Base-by-base conservation (phyloP, 345 rosid species). In the Brassica nigra region DNA sequence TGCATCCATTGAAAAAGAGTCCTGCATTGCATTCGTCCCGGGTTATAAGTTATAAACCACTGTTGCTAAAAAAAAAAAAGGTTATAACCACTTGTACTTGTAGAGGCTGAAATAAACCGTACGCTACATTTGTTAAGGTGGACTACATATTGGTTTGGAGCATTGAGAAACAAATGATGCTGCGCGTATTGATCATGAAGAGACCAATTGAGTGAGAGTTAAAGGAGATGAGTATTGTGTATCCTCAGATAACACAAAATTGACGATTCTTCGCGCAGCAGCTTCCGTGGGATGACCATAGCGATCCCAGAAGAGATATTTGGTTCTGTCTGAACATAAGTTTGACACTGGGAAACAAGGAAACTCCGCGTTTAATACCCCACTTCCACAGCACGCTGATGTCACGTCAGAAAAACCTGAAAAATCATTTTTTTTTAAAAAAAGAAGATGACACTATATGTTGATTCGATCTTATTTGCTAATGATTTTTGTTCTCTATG, bases 371-470 rank as follows among this genome's bases (percentile, higher is more conserved):
- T 78, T 92, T 68, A 92, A 76, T 5, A 57, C 55, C 2, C 97
- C 98, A 2, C 62, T 75, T 47, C 98, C 98, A 79, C 98, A 94
- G 39, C 98, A 91, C 0, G 97, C 97, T 5, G 89, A 80, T 83
- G 86, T 85, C 20, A 85, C 86, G 78, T 92, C 92, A 1, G 20
- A 59, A 71, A 90, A 88, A 8, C 92, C 95, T 91, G 57, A 87
- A 71, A 73, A 18, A 18, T 37, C 7, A 63, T 11, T 14, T 3
- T 4, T 1, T 18, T 18, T 18, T 18, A 0, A 11, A 47, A 14
- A n/a, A 47, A 14, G 5, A 44, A 44, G 52, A 47, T 47, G 55
- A 47, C 55, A 47, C 4, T 1, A 4, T 49, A 49, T 7, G 57
- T 0, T 49, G 57, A 49, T 49, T 49, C 57, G 18, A 49, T 14